Percentiles rank a stretch among this genome's conserved stretches.
Evolutionary conservation across 2,329 filamentous ascomycete genomes (phyloP).

Genomic region (Pseudogymnoascus sp.): DNA sequence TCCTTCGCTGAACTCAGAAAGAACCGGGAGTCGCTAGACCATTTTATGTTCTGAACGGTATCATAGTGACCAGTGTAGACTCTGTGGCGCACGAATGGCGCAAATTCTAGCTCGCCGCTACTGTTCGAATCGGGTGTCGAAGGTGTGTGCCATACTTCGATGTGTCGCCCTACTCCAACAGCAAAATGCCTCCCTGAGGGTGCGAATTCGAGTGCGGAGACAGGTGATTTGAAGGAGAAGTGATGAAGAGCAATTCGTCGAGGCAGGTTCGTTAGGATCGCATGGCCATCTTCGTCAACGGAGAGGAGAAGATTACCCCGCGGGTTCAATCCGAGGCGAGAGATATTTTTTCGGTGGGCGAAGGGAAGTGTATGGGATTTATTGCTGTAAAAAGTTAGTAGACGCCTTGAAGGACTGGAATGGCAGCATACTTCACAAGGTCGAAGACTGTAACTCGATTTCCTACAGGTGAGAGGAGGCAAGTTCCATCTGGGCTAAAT

Average conservation of each 20-base stretch:
- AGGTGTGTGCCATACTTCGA: conserved; percentile 95
- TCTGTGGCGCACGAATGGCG: conserved; percentile 84
- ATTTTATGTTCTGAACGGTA: conserved; percentile 75
- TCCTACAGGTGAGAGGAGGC: conserved; percentile 90
- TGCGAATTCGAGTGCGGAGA: conserved; percentile 81
- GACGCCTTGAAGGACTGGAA: neutral
- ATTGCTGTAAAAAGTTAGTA: conserved; percentile 46
- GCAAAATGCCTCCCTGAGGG: conserved; percentile 88
- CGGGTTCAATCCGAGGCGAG: conserved; percentile 78
- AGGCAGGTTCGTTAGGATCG: conserved; percentile 84
- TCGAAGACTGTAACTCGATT: conserved; percentile 96
- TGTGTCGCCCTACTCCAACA: conserved; percentile 74
- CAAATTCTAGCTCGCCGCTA: conserved; percentile 83
- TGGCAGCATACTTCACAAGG: conserved; percentile 67
- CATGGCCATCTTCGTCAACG: conserved; percentile 87
- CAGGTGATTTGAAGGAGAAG: conserved; percentile 83
- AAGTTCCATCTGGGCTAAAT: conserved; percentile 93
- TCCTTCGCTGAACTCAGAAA: conserved; percentile 90
- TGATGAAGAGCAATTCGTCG: conserved; percentile 84
- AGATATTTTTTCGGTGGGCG: conserved; percentile 88
- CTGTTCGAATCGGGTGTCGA: conserved; percentile 73
- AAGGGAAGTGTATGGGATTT: conserved; percentile 84
- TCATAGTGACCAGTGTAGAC: conserved; percentile 87
- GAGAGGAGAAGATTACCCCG: conserved; percentile 87
- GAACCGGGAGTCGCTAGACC: conserved; percentile 94